Evolutionary conservation across 2,329 filamentous ascomycete genomes (phyloP), one percentile per base, ranked within the genome.

Genomic region (Exophiala spinifera): DNA sequence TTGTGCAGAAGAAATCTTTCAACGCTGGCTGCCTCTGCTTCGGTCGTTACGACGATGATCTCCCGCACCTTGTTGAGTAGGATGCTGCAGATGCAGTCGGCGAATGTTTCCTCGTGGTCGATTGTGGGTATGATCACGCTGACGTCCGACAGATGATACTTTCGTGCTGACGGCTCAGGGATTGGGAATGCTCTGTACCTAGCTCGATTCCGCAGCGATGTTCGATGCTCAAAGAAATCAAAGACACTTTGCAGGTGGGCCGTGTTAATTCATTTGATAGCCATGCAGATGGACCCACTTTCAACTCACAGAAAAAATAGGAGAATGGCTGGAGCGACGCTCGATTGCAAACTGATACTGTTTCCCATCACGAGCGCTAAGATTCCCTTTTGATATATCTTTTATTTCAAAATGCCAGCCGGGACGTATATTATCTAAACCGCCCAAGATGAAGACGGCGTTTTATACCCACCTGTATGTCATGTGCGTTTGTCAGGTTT

Each of bases 41-140:
- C 49, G 8, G 42, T 52, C 11, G 49, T 46, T 17, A 52, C 43
- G 19, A 52, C 34, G 42, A 52, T 46, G 11, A 52, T 39, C 43
- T 52, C 49, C 10, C 28, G 42, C 2, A 42, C 40, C 13, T 20
- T 40, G 33, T 52, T 52, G 19, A 20, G 20, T 4, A 52, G 42
- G 15, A 52, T 13, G 31, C 42, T 15, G n/a, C 42, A 14, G 28
- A 52, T 40, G 20, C 49, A 40, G n/a, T 37, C 34, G 14, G 40
- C 15, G 20, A 52, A 52, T 3, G n/a, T 23, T 3, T 17, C 31
- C 23, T 52, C 49, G 15, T 40, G 39, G 19, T 46, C 49, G 20
- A 52, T 21, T 5, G 49, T 52, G 4, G 49, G 49, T 15, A 52
- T 31, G 15, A 52, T 40, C n/a, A 52, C 34, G 49, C 49, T 52